phyloP scores from a whole-genome alignment of 805 yeast species.

The Groenewaldozyma salmanticensis region DNA sequence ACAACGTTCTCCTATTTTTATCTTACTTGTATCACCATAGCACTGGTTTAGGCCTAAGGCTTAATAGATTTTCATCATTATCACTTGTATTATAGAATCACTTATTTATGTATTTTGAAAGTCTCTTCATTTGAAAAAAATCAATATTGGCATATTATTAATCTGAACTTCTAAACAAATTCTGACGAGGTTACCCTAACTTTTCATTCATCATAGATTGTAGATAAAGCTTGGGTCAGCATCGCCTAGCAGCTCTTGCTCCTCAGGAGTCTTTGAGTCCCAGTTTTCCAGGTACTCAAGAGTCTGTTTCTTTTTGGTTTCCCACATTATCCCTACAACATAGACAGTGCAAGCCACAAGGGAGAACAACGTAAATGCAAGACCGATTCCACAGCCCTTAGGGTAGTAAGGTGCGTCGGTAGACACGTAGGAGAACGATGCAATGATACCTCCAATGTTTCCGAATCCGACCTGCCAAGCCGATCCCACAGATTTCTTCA shows the following conservation, averaged over 20 bases:
- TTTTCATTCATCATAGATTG: too few species aligned
- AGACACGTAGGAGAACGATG: constrained; percentile 47
- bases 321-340: constrained; percentile 23
- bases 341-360: constrained; percentile 30
- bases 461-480: constrained; percentile 64
- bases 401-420: constrained; percentile 50
- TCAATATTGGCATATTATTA: not conserved
- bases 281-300: constrained; percentile 20
- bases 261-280: constrained; percentile 15
- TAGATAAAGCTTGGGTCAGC: constrained; percentile 25
- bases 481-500: constrained; percentile 47
- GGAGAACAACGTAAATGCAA: constrained; percentile 40
- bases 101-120: too few species aligned
- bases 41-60: too few species aligned
- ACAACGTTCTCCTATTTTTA: too few species aligned
- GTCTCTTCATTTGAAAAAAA: too few species aligned
- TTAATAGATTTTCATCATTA: too few species aligned
- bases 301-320: constrained; percentile 20
- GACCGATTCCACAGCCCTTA: constrained; percentile 43
- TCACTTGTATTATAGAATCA: too few species aligned
- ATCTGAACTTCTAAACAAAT: not conserved
- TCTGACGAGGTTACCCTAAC: too few species aligned
- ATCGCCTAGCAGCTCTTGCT: constrained; percentile 24
- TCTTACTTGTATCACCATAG: too few species aligned
- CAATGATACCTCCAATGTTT: constrained; percentile 61